Evolutionary conservation across 768 basidiomycete species (phyloP), one percentile per base, ranked within the genome.

Genomic region (Boletellus emodensis): DNA sequence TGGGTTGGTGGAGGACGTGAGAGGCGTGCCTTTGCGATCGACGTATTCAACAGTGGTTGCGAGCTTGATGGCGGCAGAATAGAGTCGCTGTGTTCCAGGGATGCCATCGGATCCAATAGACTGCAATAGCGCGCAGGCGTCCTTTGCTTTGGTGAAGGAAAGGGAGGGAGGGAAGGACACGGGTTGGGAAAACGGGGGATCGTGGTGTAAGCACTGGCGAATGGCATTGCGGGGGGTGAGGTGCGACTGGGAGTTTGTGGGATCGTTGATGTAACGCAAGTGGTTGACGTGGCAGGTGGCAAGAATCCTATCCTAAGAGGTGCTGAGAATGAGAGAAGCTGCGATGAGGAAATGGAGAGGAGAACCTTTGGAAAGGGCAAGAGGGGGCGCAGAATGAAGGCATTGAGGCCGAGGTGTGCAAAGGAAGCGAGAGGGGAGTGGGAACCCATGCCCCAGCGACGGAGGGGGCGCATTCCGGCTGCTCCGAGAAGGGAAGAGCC

Each of bases 361-460:
- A 6, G 24, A 42, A 90, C 90, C 78, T 93, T 93, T 44, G 74
- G 64, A 36, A 91, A 75, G 13, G 72, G 67, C 20, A 93, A 64
- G 39, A 93, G 65, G 12, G 90, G 90, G 4, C 90, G 80, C 1
- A 89, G 55, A 14, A 91, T 75, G 83, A 85, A 93, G 30, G 70
- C 73, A 34, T 69, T 63, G 78, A 92, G 80, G 6, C 88, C 88
- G 33, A 70, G 72, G 9, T 70, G 49, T 3, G 83, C 85, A 42
- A 72, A 68, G 61, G 68, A 77, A 6, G 70, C 69, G 30, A 77
- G 61, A 6, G 61, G 47, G 4, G 63, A 59, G 18, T 68, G 57
- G 0, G 56, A 59, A 37, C 87, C 87, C 90, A 93, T 93, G 2
- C 90, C 90, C 82, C 83, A 90, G 40, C 88, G 75, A 11, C 90